phyloP scores from a whole-genome alignment of 2,329 filamentous ascomycete species.

The Fusarium musae region DNA sequence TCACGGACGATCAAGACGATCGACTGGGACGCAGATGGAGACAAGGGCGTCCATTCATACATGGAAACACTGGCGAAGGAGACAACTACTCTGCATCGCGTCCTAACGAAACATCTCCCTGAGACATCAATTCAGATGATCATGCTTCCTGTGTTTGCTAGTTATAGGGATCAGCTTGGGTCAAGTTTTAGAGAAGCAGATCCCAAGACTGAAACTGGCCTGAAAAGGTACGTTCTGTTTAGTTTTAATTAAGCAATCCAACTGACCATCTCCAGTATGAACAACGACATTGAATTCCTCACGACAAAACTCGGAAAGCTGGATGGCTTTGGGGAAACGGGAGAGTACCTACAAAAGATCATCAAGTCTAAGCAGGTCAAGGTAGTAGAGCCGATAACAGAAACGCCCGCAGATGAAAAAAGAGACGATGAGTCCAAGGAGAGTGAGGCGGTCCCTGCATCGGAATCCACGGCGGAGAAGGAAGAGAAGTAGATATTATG shows the following conservation, averaged over 20 bases:
- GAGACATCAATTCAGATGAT: slow-evolving; percentile 82
- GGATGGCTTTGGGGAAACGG: slow-evolving; percentile 80
- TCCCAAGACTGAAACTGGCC: slow-evolving; percentile 74
- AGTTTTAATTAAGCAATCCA: background rate
- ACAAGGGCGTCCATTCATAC: slow-evolving; percentile 68
- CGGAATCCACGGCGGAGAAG: slow-evolving; percentile 33
- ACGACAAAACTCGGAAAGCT: slow-evolving; percentile 77
- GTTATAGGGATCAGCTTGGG: slow-evolving; percentile 83
- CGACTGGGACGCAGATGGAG: slow-evolving; percentile 72
- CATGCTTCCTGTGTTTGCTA: slow-evolving; percentile 85
- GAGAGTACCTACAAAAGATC: slow-evolving; percentile 73
- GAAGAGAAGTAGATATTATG: slow-evolving; percentile 30
- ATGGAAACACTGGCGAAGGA: slow-evolving; percentile 91
- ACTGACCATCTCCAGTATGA: slow-evolving; percentile 66
- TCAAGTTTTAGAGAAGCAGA: slow-evolving; percentile 73
- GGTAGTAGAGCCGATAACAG: slow-evolving; percentile 24
- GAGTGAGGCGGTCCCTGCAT: slow-evolving; percentile 17
- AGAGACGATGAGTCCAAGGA: slow-evolving; percentile 27
- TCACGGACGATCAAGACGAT: slow-evolving; percentile 79
- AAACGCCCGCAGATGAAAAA: slow-evolving; percentile 21
- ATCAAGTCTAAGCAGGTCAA: slow-evolving; percentile 67
- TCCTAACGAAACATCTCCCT: slow-evolving; percentile 82
- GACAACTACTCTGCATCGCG: slow-evolving; percentile 84
- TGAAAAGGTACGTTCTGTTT: slow-evolving; percentile 70
- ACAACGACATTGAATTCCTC: slow-evolving; percentile 80